These are phyloP conservation scores for Fusarium keratoplasticum DNA, from an alignment of 2,329 filamentous ascomycete genomes.

Conservation along the genomic window DNA sequence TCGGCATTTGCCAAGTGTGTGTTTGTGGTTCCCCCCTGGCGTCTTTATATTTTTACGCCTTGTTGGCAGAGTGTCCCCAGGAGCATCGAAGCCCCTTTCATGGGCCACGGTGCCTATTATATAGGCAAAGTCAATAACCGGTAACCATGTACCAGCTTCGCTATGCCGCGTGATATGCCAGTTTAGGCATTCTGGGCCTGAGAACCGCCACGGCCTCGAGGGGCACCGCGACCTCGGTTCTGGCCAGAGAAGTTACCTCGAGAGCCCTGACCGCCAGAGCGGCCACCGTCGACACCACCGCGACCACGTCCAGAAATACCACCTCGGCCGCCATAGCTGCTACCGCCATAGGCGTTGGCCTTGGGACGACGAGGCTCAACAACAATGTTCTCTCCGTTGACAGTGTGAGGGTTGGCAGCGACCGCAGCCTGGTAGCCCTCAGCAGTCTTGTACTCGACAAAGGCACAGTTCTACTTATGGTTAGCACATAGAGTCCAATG, in stretches of 20 bases:
- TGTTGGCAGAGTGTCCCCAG: constrained; percentile 1
- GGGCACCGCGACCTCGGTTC: constrained; percentile 71
- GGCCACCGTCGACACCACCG: constrained; percentile 71
- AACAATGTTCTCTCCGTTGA: constrained; percentile 84
- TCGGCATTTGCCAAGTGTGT: constrained; percentile 13
- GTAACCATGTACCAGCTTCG: constrained; percentile 4
- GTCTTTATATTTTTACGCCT: constrained; percentile 10
- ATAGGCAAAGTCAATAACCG: constrained; percentile 2
- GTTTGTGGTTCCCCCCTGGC: constrained; percentile 4
- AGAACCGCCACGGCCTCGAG: constrained; percentile 72
- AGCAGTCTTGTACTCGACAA: constrained; percentile 88
- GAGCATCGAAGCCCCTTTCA: background rate
- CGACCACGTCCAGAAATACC: constrained; percentile 72
- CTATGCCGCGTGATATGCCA: constrained; percentile 13
- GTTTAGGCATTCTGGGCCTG: constrained; percentile 64
- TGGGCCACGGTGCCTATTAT: background rate
- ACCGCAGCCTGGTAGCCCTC: constrained; percentile 87
- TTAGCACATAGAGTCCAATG: constrained; percentile 13
- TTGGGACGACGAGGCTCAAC: constrained; percentile 92
- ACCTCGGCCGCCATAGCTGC: constrained; percentile 74
- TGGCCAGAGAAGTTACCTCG: constrained; percentile 78
- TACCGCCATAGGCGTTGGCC: constrained; percentile 75
- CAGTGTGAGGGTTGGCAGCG: constrained; percentile 84
- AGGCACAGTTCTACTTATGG: constrained; percentile 84
- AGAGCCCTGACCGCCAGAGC: constrained; percentile 70